These are phyloP conservation scores for Harringtonia aguacate DNA, from an alignment of 2,329 filamentous ascomycete species.

Conservation along the genomic window DNA sequence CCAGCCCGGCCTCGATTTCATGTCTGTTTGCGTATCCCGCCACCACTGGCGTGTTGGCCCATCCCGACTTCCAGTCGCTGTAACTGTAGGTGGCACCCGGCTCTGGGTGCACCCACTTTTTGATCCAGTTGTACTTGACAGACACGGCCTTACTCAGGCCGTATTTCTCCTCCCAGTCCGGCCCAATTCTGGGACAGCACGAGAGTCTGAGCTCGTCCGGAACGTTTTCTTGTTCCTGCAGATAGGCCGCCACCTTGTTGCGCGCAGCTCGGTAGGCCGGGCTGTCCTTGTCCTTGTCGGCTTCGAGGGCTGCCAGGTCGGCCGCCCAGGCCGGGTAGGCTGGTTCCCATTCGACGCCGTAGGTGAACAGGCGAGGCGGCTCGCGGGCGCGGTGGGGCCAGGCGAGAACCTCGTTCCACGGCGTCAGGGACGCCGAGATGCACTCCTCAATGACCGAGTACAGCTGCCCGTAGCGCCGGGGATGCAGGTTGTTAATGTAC, in stretches of 20 bases:
- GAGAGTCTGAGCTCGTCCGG: too few relatives aligned
- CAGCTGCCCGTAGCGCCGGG: conserved; percentile 39
- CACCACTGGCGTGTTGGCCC: not conserved
- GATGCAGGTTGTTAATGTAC: conserved; percentile 34
- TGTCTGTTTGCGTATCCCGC: not conserved
- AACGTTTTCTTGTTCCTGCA: not conserved
- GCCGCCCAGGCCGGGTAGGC: too few relatives aligned
- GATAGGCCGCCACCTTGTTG: not conserved
- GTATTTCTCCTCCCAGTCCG: conserved; percentile 11
- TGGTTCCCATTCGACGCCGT: too few relatives aligned
- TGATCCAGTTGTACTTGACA: conserved; percentile 1
- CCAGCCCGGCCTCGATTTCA: conserved; percentile 6
- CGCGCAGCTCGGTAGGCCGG: too few relatives aligned
- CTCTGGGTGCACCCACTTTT: conserved; percentile 9
- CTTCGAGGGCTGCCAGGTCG: too few relatives aligned
- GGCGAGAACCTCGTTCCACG: too few relatives aligned
- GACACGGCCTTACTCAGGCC: conserved; percentile 1
- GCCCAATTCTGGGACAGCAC: too few relatives aligned
- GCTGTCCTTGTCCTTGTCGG: too few relatives aligned
- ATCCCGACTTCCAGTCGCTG: conserved; percentile 14
- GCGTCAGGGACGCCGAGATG: too few relatives aligned
- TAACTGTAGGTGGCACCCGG: conserved; percentile 8
- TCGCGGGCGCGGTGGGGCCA: too few relatives aligned
- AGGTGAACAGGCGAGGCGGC: too few relatives aligned
- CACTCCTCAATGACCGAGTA: too few relatives aligned